Conservation (phyloP, 2,329 filamentous ascomycete species). For the Fusarium sp. region DNA sequence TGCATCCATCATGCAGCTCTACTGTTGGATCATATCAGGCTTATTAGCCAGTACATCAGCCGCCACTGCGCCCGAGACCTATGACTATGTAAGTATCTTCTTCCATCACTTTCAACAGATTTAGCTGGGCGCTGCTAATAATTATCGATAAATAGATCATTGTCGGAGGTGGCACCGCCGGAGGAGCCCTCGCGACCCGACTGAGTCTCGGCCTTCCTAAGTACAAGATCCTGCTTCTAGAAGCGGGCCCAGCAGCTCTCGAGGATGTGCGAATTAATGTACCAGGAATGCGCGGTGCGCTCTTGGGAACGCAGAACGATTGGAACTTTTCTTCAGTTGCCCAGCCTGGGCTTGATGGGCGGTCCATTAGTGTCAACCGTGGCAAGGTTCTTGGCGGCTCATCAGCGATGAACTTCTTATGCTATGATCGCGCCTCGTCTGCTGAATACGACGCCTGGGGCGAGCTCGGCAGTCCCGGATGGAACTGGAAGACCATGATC, state of each 20-base stretch:
- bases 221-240: slow-evolving; percentile 48
- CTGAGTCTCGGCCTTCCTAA: slow-evolving; percentile 49
- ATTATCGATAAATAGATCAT: slow-evolving; percentile 42
- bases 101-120: not conserved
- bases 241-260: slow-evolving; percentile 46
- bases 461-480: slow-evolving; percentile 52
- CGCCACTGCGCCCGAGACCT: not conserved
- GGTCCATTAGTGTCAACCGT: slow-evolving; percentile 56
- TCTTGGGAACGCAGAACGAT: slow-evolving; percentile 49
- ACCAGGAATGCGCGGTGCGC: slow-evolving; percentile 49
- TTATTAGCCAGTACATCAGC: not conserved
- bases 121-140: not conserved
- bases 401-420: slow-evolving; percentile 48
- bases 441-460: slow-evolving; percentile 55
- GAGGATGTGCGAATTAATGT: slow-evolving; percentile 50
- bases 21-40: not conserved
- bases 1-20: not conserved
- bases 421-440: slow-evolving; percentile 52
- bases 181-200: slow-evolving; percentile 50
- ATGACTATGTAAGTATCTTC: slow-evolving; percentile 2
- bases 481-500: slow-evolving; percentile 55
- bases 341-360: slow-evolving; percentile 55
- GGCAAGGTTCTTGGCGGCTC: slow-evolving; percentile 64
- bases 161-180: slow-evolving; percentile 53
- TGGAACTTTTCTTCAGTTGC: slow-evolving; percentile 60